These are phyloP conservation scores for Hortiboletus campestris DNA, from an alignment of 768 basidiomycete species.

Conservation along the genomic window DNA sequence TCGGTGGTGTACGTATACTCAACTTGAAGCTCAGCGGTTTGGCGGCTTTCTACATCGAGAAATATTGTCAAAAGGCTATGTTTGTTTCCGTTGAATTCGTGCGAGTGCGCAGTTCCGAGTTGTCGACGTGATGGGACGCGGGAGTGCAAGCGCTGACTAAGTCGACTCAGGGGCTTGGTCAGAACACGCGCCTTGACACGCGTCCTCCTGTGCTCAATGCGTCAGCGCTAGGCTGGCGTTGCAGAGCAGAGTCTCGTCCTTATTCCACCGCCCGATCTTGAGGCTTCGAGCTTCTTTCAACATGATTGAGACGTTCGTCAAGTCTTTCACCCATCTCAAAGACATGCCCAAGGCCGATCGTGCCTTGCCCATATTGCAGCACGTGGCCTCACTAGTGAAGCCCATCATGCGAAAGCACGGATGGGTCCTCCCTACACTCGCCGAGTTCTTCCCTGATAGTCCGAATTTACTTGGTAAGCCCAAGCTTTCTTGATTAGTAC, in stretches of 20 bases:
- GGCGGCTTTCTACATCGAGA: neutral
- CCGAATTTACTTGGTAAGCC: slow-evolving; percentile 68
- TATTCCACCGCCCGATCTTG: neutral
- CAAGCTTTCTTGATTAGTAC: neutral
- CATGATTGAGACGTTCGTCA: slow-evolving; percentile 60
- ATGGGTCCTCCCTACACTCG: slow-evolving; percentile 77
- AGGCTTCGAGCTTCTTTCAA: neutral
- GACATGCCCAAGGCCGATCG: slow-evolving; percentile 62
- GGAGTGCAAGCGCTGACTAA: slow-evolving; percentile 10
- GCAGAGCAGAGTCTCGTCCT: neutral
- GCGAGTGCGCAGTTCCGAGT: too few relatives aligned
- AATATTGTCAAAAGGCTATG: neutral
- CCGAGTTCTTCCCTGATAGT: slow-evolving; percentile 84
- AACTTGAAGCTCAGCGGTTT: neutral
- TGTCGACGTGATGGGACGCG: too few relatives aligned
- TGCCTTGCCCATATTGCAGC: slow-evolving; percentile 66
- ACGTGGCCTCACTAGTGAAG: slow-evolving; percentile 77
- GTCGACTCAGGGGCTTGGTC: slow-evolving; percentile 9
- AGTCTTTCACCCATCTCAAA: slow-evolving; percentile 70
- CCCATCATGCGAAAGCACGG: slow-evolving; percentile 88
- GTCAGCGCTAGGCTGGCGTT: neutral
- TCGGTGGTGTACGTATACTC: too few relatives aligned
- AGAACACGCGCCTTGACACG: neutral
- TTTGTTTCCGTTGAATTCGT: neutral
- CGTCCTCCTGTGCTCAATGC: neutral